phyloP scores from a whole-genome alignment of 2,329 filamentous ascomycete genomes.

The Peltaster fructicola region DNA sequence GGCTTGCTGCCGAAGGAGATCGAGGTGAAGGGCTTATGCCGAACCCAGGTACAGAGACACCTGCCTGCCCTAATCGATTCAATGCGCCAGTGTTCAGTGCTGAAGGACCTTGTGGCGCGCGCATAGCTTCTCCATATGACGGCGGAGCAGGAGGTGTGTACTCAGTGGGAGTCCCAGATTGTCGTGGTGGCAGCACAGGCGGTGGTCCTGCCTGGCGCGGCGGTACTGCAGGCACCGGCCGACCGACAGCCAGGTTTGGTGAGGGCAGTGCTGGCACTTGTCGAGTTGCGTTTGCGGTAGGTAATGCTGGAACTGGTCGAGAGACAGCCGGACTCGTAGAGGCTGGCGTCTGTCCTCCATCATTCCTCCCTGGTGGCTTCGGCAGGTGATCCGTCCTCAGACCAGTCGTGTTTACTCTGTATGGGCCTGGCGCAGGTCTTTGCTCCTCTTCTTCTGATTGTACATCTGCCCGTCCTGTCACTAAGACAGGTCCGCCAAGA shows the following conservation, averaged over 20 bases:
- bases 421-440: conserved; percentile 41
- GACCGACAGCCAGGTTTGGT: too few relatives aligned
- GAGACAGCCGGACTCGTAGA: conserved; percentile 5
- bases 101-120: conserved; percentile 12
- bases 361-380: conserved; percentile 45
- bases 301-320: conserved; percentile 6
- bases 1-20: conserved; percentile 8
- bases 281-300: conserved; percentile 7
- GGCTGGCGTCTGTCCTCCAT: conserved; percentile 31
- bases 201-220: conserved; percentile 22
- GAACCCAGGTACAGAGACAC: conserved; percentile 60
- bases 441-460: conserved; percentile 20
- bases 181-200: conserved; percentile 54
- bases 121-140: conserved; percentile 28
- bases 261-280: too few relatives aligned
- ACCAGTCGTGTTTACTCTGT: conserved; percentile 52
- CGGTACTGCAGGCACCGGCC: conserved; percentile 4
- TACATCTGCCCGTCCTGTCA: conserved; percentile 17
- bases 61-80: conserved; percentile 50
- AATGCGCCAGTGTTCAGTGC: conserved; percentile 42
- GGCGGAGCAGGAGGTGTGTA: conserved; percentile 29
- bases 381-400: conserved; percentile 51
- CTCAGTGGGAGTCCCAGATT: conserved; percentile 34
- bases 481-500: conserved; percentile 26
- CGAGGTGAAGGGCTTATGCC: conserved; percentile 41